Base-by-base conservation (phyloP, 345 rosid species). In the Abelmoschus esculentus region DNA sequence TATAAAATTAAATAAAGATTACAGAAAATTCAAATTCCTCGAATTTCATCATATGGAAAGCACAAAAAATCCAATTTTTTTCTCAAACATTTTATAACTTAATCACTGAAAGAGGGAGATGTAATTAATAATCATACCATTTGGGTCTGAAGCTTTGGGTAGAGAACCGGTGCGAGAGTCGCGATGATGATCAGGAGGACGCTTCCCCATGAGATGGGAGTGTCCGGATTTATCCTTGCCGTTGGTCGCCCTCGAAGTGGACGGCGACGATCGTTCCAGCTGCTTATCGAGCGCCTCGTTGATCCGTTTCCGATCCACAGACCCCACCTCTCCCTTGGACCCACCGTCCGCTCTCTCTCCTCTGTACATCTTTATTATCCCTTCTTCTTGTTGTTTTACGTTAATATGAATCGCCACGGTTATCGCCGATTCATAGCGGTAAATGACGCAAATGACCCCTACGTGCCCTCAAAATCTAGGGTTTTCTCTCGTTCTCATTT, bases 261-360 rank as follows among this genome's bases (percentile, higher is more conserved):
- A 93, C 2, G 91, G 86, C 42, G 97, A 86, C 58, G 98, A 83
- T 29, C 91, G 90, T 65, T 86, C 87, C 52, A 86, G 85, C 61
- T 85, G 92, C 83, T 83, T 84, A 69, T 89, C 92, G 9, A 88
- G 86, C 31, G 86, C 80, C 50, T 89, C 95, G 73, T 83, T 88
- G 83, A 88, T 84, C 76, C 90, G 86, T 79, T 89, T 91, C 75
- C 92, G 96, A 87, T 90, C 92, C 70, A 79, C 84, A 15, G 75
- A 32, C 12, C 63, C 83, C 26, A 79, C 81, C 77, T 86, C 98
- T 53, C 87, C 69, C 84, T 86, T 90, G 69, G 92, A 86, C 52
- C 82, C 84, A 46, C 80, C 87, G 6, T 55, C 58, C 38, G 82
- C 90, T 75, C 96, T 79, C 4, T 86, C 89, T 68, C 80, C 87